phyloP scores from a whole-genome alignment of 2,329 filamentous ascomycete species.

The Penicillium olsonii region DNA sequence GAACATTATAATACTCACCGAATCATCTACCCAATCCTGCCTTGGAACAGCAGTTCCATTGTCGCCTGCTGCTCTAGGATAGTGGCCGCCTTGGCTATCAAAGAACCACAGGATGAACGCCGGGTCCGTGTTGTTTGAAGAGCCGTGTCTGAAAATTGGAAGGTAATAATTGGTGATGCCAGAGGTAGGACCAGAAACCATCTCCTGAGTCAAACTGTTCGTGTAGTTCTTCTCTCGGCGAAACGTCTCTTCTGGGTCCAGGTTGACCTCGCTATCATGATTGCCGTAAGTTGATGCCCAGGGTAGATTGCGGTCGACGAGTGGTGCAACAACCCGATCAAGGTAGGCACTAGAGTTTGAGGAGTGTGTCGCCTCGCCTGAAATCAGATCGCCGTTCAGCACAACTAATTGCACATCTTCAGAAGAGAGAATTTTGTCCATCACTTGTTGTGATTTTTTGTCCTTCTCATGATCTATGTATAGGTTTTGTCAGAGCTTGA shows the following conservation, averaged over 20 bases:
- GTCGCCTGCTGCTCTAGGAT: slow-evolving; percentile 44
- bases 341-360: slow-evolving; percentile 60
- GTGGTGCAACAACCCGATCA: slow-evolving; percentile 60
- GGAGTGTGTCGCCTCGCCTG: slow-evolving; percentile 62
- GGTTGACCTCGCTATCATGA: slow-evolving; percentile 64
- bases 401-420: slow-evolving; percentile 65
- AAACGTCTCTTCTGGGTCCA: slow-evolving; percentile 51
- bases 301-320: slow-evolving; percentile 56
- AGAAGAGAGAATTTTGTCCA: slow-evolving; percentile 58
- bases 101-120: slow-evolving; percentile 69
- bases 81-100: slow-evolving; percentile 62
- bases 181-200: slow-evolving; percentile 39
- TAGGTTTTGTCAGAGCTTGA: background rate
- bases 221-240: slow-evolving; percentile 40
- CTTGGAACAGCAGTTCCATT: slow-evolving; percentile 31
- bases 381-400: slow-evolving; percentile 71
- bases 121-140: slow-evolving; percentile 36
- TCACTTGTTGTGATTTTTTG: slow-evolving; percentile 57
- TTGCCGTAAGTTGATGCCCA: slow-evolving; percentile 74
- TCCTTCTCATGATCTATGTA: slow-evolving; percentile 51
- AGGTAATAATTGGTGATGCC: slow-evolving; percentile 59
- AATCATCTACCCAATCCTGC: slow-evolving; percentile 49
- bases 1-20: slow-evolving; percentile 18
- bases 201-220: slow-evolving; percentile 46
- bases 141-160: slow-evolving; percentile 51